Evolutionary conservation across 345 rosid species (phyloP).

Genomic region (Eutrema japonicum): DNA sequence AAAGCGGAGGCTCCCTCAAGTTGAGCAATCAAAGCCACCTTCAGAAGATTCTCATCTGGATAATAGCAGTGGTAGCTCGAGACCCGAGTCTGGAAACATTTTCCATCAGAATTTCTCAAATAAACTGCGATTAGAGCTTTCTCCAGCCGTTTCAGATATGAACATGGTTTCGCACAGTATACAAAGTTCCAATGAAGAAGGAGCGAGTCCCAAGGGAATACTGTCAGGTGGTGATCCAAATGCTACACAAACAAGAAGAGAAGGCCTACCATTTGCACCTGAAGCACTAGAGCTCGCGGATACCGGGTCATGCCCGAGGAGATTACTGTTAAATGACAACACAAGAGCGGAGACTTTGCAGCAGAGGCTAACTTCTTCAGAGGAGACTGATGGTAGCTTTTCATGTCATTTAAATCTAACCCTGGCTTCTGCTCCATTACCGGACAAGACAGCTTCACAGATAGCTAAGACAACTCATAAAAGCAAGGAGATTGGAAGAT

Average conservation of each 20-base stretch:
- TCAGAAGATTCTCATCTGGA: constrained; percentile 64
- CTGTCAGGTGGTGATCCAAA: constrained; percentile 57
- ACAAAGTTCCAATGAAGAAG: constrained; percentile 82
- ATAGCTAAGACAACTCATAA: constrained; percentile 48
- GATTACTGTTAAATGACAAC: constrained; percentile 48
- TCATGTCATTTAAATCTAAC: constrained; percentile 85
- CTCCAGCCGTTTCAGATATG: constrained; percentile 81
- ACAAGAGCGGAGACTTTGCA: constrained; percentile 47
- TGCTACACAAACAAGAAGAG: constrained; percentile 52
- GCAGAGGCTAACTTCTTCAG: constrained; percentile 55
- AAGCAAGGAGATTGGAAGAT: constrained; percentile 47
- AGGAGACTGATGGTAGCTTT: constrained; percentile 71
- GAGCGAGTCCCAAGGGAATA: constrained; percentile 55
- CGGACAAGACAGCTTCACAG: constrained; percentile 51
- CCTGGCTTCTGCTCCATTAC: constrained; percentile 81
- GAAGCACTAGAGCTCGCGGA: constrained; percentile 80
- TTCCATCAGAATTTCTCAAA: constrained; percentile 76
- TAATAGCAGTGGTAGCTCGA: constrained; percentile 59
- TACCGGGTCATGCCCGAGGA: constrained; percentile 69
- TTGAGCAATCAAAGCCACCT: constrained; percentile 59
- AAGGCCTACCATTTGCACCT: constrained; percentile 53
- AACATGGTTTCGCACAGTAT: constrained; percentile 79
- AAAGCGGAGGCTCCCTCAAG: constrained; percentile 77
- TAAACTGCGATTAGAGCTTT: constrained; percentile 76
- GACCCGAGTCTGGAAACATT: constrained; percentile 64